These are phyloP conservation scores for Torulaspora microellipsoides DNA, from an alignment of 805 yeast genomes.

Conservation along the genomic window DNA sequence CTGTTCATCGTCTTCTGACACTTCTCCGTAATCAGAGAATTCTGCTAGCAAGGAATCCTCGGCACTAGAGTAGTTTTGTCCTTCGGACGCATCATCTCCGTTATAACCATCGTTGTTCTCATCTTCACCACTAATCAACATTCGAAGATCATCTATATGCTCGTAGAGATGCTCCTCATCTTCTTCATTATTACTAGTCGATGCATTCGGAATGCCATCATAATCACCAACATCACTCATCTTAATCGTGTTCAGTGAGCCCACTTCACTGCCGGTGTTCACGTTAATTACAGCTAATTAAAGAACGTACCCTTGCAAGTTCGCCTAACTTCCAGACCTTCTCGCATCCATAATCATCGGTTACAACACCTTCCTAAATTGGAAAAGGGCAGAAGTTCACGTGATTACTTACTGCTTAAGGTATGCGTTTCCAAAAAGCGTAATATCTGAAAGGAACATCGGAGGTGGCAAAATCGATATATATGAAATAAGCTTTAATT, in stretches of 20 bases:
- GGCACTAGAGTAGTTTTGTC: constrained; percentile 27
- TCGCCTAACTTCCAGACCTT: no score
- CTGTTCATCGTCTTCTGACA: constrained; percentile 39
- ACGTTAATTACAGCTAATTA: no score
- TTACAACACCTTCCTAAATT: constrained; percentile 1
- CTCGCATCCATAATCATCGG: no score
- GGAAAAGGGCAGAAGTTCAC: background rate
- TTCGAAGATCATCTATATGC: constrained; percentile 33
- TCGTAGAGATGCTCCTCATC: constrained; percentile 31
- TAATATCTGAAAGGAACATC: no score
- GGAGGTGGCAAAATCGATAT: no score
- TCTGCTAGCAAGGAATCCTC: constrained; percentile 38
- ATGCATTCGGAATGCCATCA: background rate
- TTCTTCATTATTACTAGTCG: constrained; percentile 4
- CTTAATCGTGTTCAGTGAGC: no score
- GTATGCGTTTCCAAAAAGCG: no score
- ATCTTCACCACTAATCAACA: constrained; percentile 19
- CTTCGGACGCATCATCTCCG: constrained; percentile 7
- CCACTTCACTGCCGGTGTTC: no score
- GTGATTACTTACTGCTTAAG: no score
- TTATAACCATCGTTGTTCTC: constrained; percentile 10
- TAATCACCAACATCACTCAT: background rate
- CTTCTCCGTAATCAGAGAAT: constrained; percentile 36
- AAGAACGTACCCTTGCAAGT: no score
- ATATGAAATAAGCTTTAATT: no score